These are phyloP conservation scores for Linnemannia elongata DNA, from an alignment of 192 early-diverging fungal genomes.

Conservation along the genomic window DNA sequence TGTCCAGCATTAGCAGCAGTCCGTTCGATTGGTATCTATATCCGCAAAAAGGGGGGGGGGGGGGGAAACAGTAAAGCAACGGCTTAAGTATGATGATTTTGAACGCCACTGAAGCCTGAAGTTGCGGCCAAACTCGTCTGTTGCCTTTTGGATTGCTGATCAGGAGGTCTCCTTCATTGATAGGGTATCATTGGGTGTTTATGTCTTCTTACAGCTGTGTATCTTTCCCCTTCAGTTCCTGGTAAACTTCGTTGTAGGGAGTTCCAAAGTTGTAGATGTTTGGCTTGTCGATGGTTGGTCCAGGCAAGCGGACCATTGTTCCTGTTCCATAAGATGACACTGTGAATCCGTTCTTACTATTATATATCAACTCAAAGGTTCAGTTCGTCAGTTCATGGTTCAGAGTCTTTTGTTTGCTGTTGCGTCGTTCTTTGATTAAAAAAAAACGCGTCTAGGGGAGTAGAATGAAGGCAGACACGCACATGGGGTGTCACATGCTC, in stretches of 20 bases:
- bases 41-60: background rate
- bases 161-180: too few species aligned
- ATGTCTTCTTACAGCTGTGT: slow-evolving; percentile 63
- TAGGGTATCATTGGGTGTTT: background rate
- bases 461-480: background rate
- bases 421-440: background rate
- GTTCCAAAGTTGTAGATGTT: slow-evolving; percentile 96
- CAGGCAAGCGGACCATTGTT: slow-evolving; percentile 89
- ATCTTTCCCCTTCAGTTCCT: slow-evolving; percentile 83
- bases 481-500: background rate
- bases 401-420: background rate
- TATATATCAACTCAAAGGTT: background rate
- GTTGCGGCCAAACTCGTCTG: too few species aligned
- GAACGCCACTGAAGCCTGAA: too few species aligned
- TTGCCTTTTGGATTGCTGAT: too few species aligned
- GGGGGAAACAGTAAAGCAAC: too few species aligned
- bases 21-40: slow-evolving; percentile 89
- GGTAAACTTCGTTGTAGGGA: slow-evolving; percentile 90
- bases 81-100: background rate
- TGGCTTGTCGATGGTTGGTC: slow-evolving; percentile 85
- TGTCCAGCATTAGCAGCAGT: slow-evolving; percentile 90
- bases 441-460: background rate
- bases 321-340: slow-evolving; percentile 94
- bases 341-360: slow-evolving; percentile 80
- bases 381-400: background rate